Percentiles rank a stretch among this genome's conserved stretches.
Evolutionary conservation across 2,329 filamentous ascomycete species (phyloP).

Genomic region (Fusarium papillatum): DNA sequence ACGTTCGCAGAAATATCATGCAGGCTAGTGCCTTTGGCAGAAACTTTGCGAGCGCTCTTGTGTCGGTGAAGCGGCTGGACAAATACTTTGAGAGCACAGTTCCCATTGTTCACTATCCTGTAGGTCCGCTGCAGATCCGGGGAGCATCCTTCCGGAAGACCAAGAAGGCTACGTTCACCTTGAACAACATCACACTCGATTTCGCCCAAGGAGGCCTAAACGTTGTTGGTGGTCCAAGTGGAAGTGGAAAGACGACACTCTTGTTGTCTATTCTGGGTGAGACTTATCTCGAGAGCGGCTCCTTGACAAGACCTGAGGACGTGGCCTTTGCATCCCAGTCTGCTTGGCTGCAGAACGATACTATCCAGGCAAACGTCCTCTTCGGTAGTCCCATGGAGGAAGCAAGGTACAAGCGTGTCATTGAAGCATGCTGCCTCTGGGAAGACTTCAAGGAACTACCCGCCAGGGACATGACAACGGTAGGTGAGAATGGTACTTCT

Average conservation of each 20-base stretch:
- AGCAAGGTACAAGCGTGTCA: conserved; percentile 65
- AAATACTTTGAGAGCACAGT: conserved; percentile 66
- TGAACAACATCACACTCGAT: conserved; percentile 62
- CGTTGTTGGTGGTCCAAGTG: conserved; percentile 66
- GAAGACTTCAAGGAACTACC: conserved; percentile 66
- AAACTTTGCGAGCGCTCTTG: conserved; percentile 51
- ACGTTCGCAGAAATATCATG: conserved; percentile 64
- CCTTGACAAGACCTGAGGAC: conserved; percentile 63
- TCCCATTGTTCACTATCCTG: conserved; percentile 61
- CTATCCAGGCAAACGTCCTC: conserved; percentile 67
- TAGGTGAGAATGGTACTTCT: conserved; percentile 68
- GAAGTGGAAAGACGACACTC: conserved; percentile 70
- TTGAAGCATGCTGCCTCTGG: conserved; percentile 67
- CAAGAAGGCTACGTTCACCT: conserved; percentile 62
- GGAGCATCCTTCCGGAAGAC: conserved; percentile 63
- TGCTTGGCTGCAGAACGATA: conserved; percentile 70
- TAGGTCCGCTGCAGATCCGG: conserved; percentile 62
- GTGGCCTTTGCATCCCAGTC: conserved; percentile 70
- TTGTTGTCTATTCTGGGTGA: conserved; percentile 68
- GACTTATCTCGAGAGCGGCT: conserved; percentile 62
- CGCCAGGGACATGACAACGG: conserved; percentile 63
- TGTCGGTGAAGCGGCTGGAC: conserved; percentile 66
- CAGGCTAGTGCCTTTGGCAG: conserved; percentile 60
- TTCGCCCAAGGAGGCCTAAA: conserved; percentile 69
- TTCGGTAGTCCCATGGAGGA: conserved; percentile 66